phyloP scores from a whole-genome alignment of 73 alveolate species.

The Tetrahymena thermophila region DNA sequence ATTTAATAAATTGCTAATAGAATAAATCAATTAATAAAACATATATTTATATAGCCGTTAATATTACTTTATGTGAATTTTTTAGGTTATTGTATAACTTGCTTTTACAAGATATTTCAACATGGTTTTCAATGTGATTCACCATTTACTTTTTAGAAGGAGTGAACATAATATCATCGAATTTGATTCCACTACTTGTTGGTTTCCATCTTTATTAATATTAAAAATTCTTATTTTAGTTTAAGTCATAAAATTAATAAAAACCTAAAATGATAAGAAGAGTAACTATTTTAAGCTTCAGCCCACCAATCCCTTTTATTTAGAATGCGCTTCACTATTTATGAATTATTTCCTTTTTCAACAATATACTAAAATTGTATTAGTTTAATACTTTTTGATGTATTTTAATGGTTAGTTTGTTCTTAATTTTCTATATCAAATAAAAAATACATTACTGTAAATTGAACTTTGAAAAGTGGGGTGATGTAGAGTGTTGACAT shows the following conservation, averaged over 20 bases:
- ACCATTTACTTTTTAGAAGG: neutral
- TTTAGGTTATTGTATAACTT: neutral
- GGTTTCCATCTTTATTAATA: neutral
- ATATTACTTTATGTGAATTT: neutral
- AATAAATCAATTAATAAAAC: neutral
- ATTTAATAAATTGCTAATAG: neutral
- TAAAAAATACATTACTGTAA: neutral
- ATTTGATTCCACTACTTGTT: neutral
- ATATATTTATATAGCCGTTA: neutral
- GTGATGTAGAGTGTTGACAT: neutral
- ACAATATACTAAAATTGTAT: neutral
- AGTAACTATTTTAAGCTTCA: neutral
- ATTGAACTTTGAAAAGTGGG: neutral
- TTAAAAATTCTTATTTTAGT: neutral
- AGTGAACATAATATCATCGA: neutral
- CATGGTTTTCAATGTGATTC: neutral
- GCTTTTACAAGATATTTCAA: neutral
- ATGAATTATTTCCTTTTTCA: neutral
- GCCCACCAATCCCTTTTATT: neutral
- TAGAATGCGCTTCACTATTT: neutral
- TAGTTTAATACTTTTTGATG: neutral
- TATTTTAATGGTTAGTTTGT: too few relatives aligned
- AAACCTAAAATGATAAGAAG: neutral
- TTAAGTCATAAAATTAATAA: neutral
- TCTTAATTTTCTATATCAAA: neutral